Percentiles rank a stretch among this genome's conserved stretches.
These are phyloP conservation scores for Medicago ruthenica DNA, from an alignment of 306 rosid genomes.

Conservation along the genomic window DNA sequence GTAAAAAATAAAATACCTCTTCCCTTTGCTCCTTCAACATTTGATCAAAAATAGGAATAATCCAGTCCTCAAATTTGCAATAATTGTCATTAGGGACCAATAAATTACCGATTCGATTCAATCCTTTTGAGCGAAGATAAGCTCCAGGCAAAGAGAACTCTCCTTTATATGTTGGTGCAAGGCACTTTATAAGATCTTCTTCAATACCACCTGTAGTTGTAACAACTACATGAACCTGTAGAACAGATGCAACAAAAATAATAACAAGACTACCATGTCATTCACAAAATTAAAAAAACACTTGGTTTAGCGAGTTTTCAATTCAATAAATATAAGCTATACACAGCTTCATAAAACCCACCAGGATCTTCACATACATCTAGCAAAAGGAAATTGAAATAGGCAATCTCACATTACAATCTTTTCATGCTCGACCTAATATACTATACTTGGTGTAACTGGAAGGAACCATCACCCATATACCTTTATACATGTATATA, in stretches of 20 bases:
- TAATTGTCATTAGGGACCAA: slow-evolving; percentile 91
- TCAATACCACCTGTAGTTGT: slow-evolving; percentile 95
- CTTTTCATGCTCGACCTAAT: neutral
- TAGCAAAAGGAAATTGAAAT: neutral
- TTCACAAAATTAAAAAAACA: neutral
- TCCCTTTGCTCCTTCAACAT: slow-evolving; percentile 82
- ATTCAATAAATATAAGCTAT: no score
- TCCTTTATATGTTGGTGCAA: slow-evolving; percentile 89
- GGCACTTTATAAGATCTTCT: slow-evolving; percentile 93
- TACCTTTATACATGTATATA: neutral
- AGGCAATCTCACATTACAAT: neutral
- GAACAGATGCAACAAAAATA: neutral
- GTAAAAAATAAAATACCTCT: slow-evolving; percentile 55
- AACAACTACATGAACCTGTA: slow-evolving; percentile 86
- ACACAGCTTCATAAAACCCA: slow-evolving; percentile 19
- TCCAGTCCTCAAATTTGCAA: slow-evolving; percentile 97
- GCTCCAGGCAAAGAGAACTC: slow-evolving; percentile 81
- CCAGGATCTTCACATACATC: neutral
- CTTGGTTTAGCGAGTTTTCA: neutral
- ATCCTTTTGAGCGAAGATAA: slow-evolving; percentile 77
- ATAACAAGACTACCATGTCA: neutral
- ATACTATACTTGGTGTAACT: neutral
- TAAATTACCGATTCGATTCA: slow-evolving; percentile 93
- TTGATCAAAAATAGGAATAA: slow-evolving; percentile 85
- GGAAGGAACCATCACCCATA: neutral